These are phyloP conservation scores for Hyaloperonospora brassicae DNA, from an alignment of 352 stramenopile species.

Conservation along the genomic window DNA sequence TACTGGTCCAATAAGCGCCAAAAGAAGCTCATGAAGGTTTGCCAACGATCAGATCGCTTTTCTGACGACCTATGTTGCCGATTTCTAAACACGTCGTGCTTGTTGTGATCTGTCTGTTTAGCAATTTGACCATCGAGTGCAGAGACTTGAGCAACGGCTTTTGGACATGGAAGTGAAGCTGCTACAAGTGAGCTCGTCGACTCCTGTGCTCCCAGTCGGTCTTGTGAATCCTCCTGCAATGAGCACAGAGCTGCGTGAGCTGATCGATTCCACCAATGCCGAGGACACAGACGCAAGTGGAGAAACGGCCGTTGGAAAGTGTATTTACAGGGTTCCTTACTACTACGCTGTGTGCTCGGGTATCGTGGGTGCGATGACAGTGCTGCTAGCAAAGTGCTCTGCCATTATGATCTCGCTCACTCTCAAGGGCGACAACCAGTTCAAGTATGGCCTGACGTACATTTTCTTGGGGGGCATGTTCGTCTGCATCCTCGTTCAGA, in stretches of 20 bases:
- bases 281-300: constrained; percentile 27
- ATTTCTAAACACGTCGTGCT: constrained; percentile 1
- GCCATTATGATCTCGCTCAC: constrained; percentile 81
- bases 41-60: background rate
- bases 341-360: constrained; percentile 85
- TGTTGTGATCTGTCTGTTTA: constrained; percentile 10
- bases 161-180: constrained; percentile 56
- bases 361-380: constrained; percentile 77
- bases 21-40: constrained; percentile 71
- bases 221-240: constrained; percentile 19
- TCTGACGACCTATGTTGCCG: background rate
- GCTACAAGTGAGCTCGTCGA: constrained; percentile 27
- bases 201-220: constrained; percentile 12
- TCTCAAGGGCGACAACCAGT: constrained; percentile 80
- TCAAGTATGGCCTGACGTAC: constrained; percentile 78
- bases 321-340: constrained; percentile 48
- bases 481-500: constrained; percentile 79
- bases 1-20: constrained; percentile 74
- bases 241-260: constrained; percentile 27
- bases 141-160: constrained; percentile 59
- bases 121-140: constrained; percentile 59
- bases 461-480: constrained; percentile 84
- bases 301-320: constrained; percentile 24
- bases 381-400: constrained; percentile 79
- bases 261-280: constrained; percentile 22